Percentiles rank a stretch among this genome's conserved stretches.
Conservation (phyloP, 768 basidiomycete genomes). For the Fistulinella prunicolor region DNA sequence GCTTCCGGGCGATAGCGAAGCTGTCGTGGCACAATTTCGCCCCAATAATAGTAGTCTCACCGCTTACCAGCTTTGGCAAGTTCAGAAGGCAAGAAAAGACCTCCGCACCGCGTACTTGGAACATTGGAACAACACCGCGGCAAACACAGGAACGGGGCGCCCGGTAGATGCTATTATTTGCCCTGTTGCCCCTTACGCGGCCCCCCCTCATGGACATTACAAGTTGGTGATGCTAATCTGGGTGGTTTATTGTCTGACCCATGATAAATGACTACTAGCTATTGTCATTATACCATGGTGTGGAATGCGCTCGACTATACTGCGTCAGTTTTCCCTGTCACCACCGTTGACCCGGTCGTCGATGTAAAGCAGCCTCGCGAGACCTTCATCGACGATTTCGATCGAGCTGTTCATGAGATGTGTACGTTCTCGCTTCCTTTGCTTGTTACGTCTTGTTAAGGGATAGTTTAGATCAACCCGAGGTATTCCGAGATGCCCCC, state of each 20-base stretch:
- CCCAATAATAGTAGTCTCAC: conserved; percentile 32
- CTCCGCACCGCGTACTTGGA: conserved; percentile 58
- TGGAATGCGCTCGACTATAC: conserved; percentile 73
- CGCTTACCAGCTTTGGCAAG: conserved; percentile 66
- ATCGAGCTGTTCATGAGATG: conserved; percentile 47
- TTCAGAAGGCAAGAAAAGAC: conserved; percentile 47
- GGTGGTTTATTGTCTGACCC: not conserved
- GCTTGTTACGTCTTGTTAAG: not conserved
- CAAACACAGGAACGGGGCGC: conserved; percentile 59
- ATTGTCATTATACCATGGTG: conserved; percentile 52
- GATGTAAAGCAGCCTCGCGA: conserved; percentile 48
- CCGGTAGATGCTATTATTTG: conserved; percentile 75
- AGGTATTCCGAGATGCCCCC: conserved; percentile 54
- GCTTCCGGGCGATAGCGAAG: conserved; percentile 31
- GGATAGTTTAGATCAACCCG: conserved; percentile 50
- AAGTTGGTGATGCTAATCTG: conserved; percentile 34
- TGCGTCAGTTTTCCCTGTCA: conserved; percentile 60
- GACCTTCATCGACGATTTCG: conserved; percentile 46
- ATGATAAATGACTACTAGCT: conserved; percentile 30
- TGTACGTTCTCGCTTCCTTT: conserved; percentile 41
- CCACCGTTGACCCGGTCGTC: conserved; percentile 50
- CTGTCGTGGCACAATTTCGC: conserved; percentile 24
- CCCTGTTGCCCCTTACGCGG: conserved; percentile 57
- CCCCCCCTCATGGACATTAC: conserved; percentile 61
- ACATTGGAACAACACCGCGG: conserved; percentile 55